phyloP scores from a whole-genome alignment of 1,139 yeast species.

The Petasospora fabianii region DNA sequence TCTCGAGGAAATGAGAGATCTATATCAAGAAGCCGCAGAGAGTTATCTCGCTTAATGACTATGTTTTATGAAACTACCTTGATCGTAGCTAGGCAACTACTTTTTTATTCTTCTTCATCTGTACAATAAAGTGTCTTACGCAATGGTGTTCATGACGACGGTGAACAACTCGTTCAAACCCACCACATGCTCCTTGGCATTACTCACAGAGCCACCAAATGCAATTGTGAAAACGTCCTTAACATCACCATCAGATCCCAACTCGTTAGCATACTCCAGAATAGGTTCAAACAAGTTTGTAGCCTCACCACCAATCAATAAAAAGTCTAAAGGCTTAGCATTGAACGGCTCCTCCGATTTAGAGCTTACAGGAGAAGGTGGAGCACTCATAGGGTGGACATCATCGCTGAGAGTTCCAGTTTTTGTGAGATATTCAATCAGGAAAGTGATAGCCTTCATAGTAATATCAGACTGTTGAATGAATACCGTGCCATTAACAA shows the following conservation, averaged over 20 bases:
- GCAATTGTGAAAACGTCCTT: slow-evolving; percentile 59
- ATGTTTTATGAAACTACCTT: neutral
- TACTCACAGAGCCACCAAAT: slow-evolving; percentile 48
- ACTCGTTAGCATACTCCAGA: slow-evolving; percentile 55
- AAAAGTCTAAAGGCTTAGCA: slow-evolving; percentile 31
- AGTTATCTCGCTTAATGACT: slow-evolving; percentile 24
- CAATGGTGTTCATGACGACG: slow-evolving; percentile 33
- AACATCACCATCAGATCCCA: slow-evolving; percentile 31
- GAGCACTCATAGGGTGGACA: slow-evolving; percentile 20
- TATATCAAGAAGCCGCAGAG: slow-evolving; percentile 44
- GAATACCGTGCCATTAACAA: slow-evolving; percentile 65
- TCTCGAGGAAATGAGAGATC: slow-evolving; percentile 49
- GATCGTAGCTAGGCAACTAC: too few species aligned
- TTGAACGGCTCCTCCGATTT: neutral
- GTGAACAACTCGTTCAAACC: slow-evolving; percentile 77
- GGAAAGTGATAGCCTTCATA: slow-evolving; percentile 48
- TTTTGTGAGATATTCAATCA: slow-evolving; percentile 30
- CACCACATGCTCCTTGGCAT: slow-evolving; percentile 65
- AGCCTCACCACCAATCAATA: slow-evolving; percentile 60
- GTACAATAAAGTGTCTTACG: too few species aligned
- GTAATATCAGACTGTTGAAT: slow-evolving; percentile 57
- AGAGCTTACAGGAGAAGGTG: slow-evolving; percentile 14
- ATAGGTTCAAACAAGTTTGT: slow-evolving; percentile 68
- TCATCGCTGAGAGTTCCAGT: slow-evolving; percentile 21
- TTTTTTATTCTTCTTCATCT: too few species aligned